Conservation (phyloP, 1,284 basidiomycete species). For the Leccinum proximum region DNA sequence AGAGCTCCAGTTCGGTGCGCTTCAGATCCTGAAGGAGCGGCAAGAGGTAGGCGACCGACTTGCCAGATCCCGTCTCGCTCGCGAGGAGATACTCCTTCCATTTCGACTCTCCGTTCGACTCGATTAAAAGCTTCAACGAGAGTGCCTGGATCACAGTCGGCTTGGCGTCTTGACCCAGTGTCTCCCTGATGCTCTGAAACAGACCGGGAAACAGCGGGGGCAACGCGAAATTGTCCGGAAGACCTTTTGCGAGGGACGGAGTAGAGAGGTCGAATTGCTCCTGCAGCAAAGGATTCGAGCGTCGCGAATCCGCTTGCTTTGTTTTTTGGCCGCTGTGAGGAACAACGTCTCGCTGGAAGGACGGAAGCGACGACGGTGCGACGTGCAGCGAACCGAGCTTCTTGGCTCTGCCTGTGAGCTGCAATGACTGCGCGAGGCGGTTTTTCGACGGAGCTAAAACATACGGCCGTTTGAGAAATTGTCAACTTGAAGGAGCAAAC, state of each 20-base stretch:
- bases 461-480: background rate
- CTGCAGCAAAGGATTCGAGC: conserved; percentile 29
- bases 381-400: conserved; percentile 33
- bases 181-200: conserved; percentile 47
- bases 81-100: conserved; percentile 44
- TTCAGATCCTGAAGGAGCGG: conserved; percentile 82
- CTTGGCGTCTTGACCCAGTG: conserved; percentile 48
- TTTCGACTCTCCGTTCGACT: conserved; percentile 16
- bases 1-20: conserved; percentile 40
- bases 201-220: conserved; percentile 69
- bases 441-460: conserved; percentile 28
- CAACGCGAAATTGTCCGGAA: conserved; percentile 44
- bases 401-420: conserved; percentile 28
- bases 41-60: conserved; percentile 87
- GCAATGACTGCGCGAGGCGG: conserved; percentile 37
- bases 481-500: background rate
- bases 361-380: conserved; percentile 20
- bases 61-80: conserved; percentile 73
- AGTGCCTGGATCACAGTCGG: conserved; percentile 79
- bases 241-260: conserved; percentile 16
- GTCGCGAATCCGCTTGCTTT: conserved; percentile 3
- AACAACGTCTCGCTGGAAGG: conserved; percentile 26
- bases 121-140: conserved; percentile 59
- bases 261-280: conserved; percentile 39
- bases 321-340: conserved; percentile 26